These are phyloP conservation scores for Tuber brumale DNA, from an alignment of 495 filamentous ascomycete genomes.

Conservation along the genomic window DNA sequence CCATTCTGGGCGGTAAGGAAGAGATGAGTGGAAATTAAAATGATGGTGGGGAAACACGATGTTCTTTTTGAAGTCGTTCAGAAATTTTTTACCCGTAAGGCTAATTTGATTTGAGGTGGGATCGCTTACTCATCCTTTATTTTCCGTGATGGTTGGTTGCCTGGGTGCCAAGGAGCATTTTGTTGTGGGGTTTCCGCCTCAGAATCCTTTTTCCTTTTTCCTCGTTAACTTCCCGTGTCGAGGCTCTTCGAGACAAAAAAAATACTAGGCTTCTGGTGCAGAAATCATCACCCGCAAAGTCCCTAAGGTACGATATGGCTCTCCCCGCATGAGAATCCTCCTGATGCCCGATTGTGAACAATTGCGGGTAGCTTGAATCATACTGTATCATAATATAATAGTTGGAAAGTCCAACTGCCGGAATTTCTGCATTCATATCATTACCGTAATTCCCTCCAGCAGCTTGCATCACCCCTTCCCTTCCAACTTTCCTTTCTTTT, in stretches of 20 bases:
- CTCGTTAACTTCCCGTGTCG: background rate
- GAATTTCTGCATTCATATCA: no score
- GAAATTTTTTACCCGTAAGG: background rate
- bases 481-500: no score
- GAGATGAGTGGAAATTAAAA: slow-evolving; percentile 22
- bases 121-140: background rate
- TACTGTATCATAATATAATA: background rate
- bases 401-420: background rate
- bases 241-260: background rate
- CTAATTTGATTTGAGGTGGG: background rate
- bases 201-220: background rate
- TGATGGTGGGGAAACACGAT: slow-evolving; percentile 19
- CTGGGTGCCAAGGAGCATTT: background rate
- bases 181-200: background rate
- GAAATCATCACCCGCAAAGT: background rate
- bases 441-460: no score
- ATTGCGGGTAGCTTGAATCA: background rate
- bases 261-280: background rate
- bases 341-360: background rate
- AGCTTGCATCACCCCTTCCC: no score
- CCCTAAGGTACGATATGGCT: background rate
- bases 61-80: slow-evolving; percentile 22
- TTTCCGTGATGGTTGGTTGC: background rate
- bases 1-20: slow-evolving; percentile 36
- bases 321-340: background rate